phyloP scores from a whole-genome alignment of 805 yeast genomes.

The Blastobotrys terrestris region DNA sequence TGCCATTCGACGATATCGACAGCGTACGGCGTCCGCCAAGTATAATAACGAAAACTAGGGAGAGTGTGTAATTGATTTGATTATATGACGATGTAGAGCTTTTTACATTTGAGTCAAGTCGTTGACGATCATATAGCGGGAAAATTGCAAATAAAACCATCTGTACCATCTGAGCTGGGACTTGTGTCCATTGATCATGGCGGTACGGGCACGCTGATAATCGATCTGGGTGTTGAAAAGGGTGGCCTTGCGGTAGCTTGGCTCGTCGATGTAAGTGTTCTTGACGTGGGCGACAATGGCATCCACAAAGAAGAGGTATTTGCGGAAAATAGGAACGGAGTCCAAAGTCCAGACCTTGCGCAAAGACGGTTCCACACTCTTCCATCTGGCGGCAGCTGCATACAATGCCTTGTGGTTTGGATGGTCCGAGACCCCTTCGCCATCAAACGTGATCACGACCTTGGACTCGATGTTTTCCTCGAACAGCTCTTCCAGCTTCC shows the following conservation, averaged over 20 bases:
- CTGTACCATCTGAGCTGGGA: conserved; percentile 96
- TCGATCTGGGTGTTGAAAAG: conserved; percentile 17
- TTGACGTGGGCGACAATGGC: conserved; percentile 22
- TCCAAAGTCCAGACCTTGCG: conserved; percentile 26
- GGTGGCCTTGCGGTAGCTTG: conserved; percentile 23
- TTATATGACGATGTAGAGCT: too few relatives aligned
- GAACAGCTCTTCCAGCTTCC: conserved; percentile 37
- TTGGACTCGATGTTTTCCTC: conserved; percentile 27
- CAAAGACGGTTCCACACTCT: conserved; percentile 8
- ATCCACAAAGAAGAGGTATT: conserved; percentile 33
- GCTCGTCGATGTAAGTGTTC: conserved; percentile 11
- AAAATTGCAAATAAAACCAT: conserved; percentile 74
- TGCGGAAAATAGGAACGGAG: conserved; percentile 32
- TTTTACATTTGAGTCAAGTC: conserved; percentile 39
- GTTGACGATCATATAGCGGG: conserved; percentile 73
- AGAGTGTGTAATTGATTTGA: background rate
- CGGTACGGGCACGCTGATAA: conserved; percentile 41
- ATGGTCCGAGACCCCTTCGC: conserved; percentile 75
- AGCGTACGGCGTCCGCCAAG: background rate
- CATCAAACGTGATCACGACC: conserved; percentile 72
- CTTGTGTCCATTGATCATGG: conserved; percentile 77
- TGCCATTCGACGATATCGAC: background rate
- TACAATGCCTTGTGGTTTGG: conserved; percentile 59
- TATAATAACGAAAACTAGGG: background rate
- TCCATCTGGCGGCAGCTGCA: conserved; percentile 20